These are phyloP conservation scores for Macrophomina tecta DNA, from an alignment of 2,329 filamentous ascomycete species.

Conservation along the genomic window DNA sequence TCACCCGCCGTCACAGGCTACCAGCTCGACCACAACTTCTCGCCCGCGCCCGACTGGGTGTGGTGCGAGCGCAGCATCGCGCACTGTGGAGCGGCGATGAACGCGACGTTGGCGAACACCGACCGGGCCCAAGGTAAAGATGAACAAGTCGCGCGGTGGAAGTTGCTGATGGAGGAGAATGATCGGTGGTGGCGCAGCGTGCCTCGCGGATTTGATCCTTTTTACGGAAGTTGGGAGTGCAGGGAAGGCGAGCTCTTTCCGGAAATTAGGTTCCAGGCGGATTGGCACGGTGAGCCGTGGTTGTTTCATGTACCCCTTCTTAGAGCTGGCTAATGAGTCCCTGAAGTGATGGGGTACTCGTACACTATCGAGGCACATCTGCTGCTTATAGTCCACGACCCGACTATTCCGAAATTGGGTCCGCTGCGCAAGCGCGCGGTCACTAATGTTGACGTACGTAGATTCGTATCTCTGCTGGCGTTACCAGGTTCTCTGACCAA, in stretches of 20 bases:
- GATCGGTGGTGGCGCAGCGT: slow-evolving; percentile 40
- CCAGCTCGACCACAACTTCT: neutral
- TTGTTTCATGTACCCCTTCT: neutral
- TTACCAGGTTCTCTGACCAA: neutral
- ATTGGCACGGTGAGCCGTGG: slow-evolving; percentile 37
- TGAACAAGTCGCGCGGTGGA: slow-evolving; percentile 33
- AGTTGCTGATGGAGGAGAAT: slow-evolving; percentile 43
- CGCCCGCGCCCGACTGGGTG: slow-evolving; percentile 13
- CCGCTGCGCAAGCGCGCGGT: slow-evolving; percentile 42
- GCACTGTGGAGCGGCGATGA: slow-evolving; percentile 21
- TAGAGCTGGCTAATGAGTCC: neutral
- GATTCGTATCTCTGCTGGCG: neutral
- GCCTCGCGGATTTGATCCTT: slow-evolving; percentile 44
- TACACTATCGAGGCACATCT: slow-evolving; percentile 46
- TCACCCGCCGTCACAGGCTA: neutral
- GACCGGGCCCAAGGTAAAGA: neutral
- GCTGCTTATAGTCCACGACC: slow-evolving; percentile 44
- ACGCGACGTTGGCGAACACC: neutral
- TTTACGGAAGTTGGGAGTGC: slow-evolving; percentile 21
- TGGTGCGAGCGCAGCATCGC: slow-evolving; percentile 24
- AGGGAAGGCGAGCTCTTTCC: slow-evolving; percentile 34
- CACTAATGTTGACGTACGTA: slow-evolving; percentile 38
- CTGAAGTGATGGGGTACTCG: slow-evolving; percentile 30
- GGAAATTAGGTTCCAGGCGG: slow-evolving; percentile 43
- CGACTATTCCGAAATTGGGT: slow-evolving; percentile 44